These are phyloP conservation scores for Paramyrothecium sp. DNA, from an alignment of 2,329 filamentous ascomycete genomes.

Conservation along the genomic window DNA sequence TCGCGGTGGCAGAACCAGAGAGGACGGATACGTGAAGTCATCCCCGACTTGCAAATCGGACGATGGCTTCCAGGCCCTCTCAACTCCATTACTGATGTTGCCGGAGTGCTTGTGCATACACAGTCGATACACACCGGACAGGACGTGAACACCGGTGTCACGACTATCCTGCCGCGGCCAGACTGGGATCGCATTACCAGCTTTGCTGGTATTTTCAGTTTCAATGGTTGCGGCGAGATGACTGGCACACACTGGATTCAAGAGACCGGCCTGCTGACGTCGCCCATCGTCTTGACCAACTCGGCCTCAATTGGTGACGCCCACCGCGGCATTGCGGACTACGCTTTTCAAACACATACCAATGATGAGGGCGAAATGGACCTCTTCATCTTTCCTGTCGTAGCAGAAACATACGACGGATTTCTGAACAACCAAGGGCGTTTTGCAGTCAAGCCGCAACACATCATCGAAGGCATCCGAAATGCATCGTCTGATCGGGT, in stretches of 20 bases:
- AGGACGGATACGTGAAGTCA: constrained; percentile 37
- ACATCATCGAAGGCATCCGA: constrained; percentile 53
- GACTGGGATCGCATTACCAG: constrained; percentile 43
- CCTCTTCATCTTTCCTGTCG: constrained; percentile 55
- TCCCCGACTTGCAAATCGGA: constrained; percentile 43
- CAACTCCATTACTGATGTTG: constrained; percentile 51
- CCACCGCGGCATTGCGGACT: constrained; percentile 58
- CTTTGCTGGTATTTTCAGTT: constrained; percentile 53
- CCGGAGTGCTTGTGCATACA: constrained; percentile 45
- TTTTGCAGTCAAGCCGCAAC: constrained; percentile 52
- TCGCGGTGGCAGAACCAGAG: not conserved
- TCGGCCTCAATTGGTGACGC: constrained; percentile 56
- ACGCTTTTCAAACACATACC: constrained; percentile 45
- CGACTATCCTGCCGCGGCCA: constrained; percentile 43
- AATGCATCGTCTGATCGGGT: constrained; percentile 49
- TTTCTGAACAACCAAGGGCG: constrained; percentile 56
- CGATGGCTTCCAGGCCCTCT: constrained; percentile 40
- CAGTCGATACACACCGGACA: constrained; percentile 38
- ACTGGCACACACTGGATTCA: constrained; percentile 61
- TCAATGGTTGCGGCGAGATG: constrained; percentile 64
- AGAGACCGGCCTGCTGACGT: constrained; percentile 58
- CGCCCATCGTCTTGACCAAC: constrained; percentile 60
- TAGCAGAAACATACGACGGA: constrained; percentile 64
- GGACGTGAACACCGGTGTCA: constrained; percentile 47
- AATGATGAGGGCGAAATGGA: constrained; percentile 42